A percentile compares a stretch with the other conserved stretches of the same genome.
Evolutionary conservation across 2,329 filamentous ascomycete species (phyloP).

Genomic region (Penicillium sp.): DNA sequence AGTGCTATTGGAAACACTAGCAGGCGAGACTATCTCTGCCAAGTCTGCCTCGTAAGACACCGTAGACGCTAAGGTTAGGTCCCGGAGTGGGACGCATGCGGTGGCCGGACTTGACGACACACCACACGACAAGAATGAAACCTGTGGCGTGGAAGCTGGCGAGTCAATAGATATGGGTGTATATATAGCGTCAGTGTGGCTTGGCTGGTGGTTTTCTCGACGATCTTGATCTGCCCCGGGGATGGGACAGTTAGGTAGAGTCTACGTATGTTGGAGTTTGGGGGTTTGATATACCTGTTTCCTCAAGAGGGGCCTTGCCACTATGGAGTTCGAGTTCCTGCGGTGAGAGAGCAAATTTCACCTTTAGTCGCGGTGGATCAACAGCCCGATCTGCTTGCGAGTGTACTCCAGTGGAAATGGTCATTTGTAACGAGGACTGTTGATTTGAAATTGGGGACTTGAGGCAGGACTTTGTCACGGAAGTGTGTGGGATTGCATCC

Average conservation of each 20-base stretch:
- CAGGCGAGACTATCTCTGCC: conserved; percentile 9
- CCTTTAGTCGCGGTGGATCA: conserved; percentile 6
- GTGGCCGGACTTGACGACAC: conserved; percentile 14
- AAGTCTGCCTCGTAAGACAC: conserved; percentile 21
- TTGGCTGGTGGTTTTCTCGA: conserved; percentile 9
- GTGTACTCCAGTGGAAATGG: not conserved
- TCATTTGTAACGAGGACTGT: not conserved
- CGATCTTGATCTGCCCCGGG: not conserved
- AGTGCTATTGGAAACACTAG: not conserved
- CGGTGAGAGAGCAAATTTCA: conserved; percentile 8
- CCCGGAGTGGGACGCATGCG: conserved; percentile 17
- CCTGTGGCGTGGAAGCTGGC: conserved; percentile 5
- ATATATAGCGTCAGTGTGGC: conserved; percentile 1
- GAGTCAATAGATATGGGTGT: conserved; percentile 6
- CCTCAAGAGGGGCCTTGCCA: not conserved
- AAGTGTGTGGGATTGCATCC: not conserved
- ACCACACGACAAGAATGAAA: conserved; percentile 13
- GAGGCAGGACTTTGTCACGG: conserved; percentile 2
- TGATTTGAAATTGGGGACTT: not conserved
- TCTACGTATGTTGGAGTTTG: no score
- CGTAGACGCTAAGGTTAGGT: conserved; percentile 18
- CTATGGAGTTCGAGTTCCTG: not conserved
- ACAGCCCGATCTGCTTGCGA: not conserved
- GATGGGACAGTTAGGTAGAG: not conserved
- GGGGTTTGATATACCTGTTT: not conserved